Evolutionary conservation across 495 filamentous ascomycete genomes (phyloP).

Genomic region (Podospora conica): DNA sequence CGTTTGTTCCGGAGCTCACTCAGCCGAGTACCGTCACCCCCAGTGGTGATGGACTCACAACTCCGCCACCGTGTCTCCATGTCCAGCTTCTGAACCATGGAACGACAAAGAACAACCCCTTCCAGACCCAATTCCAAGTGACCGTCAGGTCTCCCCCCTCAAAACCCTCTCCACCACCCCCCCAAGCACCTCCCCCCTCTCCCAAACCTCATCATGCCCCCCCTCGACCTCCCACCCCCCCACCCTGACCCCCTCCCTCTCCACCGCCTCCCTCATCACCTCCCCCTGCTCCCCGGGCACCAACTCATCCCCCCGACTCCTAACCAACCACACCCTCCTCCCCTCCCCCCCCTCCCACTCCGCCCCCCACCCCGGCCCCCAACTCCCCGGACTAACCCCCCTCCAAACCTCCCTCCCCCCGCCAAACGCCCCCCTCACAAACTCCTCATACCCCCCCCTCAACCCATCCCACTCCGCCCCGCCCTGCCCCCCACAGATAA

Average conservation of each 20-base stretch:
- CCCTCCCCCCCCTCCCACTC: slow-evolving; percentile 26
- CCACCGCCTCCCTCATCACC: slow-evolving; percentile 18
- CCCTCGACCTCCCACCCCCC: slow-evolving; percentile 14
- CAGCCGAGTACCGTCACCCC: neutral
- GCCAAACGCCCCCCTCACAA: slow-evolving; percentile 61
- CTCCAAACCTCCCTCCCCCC: slow-evolving; percentile 46
- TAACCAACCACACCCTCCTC: slow-evolving; percentile 26
- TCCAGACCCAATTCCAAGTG: neutral
- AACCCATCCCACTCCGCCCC: slow-evolving; percentile 35
- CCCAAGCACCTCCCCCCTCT: slow-evolving; percentile 18
- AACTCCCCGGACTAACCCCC: slow-evolving; percentile 40
- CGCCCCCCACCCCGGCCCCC: slow-evolving; percentile 21
- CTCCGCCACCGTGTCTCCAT: neutral
- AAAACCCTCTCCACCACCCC: slow-evolving; percentile 17
- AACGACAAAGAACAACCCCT: neutral
- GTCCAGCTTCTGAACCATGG: neutral
- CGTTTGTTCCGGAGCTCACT: neutral
- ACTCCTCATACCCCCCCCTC: slow-evolving; percentile 49
- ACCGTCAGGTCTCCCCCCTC: no score
- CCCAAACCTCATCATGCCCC: slow-evolving; percentile 26
- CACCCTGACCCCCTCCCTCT: slow-evolving; percentile 9
- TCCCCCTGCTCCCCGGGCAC: slow-evolving; percentile 29
- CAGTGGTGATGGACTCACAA: neutral
- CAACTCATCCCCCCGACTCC: slow-evolving; percentile 30
- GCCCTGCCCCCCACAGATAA: slow-evolving; percentile 26